Conservation (phyloP, 2,329 filamentous ascomycete genomes). For the Aureobasidium sp. region DNA sequence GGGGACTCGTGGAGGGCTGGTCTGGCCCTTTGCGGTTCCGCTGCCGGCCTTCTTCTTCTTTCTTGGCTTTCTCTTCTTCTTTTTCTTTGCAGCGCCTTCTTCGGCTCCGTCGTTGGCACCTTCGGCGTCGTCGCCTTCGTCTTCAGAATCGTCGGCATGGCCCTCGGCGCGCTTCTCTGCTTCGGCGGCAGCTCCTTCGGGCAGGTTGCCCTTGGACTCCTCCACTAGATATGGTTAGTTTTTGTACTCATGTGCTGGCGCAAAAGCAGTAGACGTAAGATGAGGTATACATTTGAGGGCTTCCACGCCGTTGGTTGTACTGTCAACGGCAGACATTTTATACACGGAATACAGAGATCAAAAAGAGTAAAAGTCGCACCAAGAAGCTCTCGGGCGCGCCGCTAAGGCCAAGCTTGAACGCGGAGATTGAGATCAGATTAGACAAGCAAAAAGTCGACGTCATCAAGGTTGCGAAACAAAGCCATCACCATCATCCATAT, state of each 20-base stretch:
- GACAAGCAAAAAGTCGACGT: neutral
- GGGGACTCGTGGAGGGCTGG: constrained; percentile 38
- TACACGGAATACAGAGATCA: neutral
- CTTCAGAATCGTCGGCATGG: constrained; percentile 28
- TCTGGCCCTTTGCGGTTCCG: constrained; percentile 31
- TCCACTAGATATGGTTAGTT: constrained; percentile 6
- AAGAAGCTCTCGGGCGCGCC: neutral
- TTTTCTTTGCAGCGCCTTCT: constrained; percentile 32
- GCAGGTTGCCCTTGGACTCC: constrained; percentile 13
- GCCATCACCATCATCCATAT: neutral
- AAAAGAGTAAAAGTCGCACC: neutral
- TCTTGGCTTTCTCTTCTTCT: constrained; percentile 38
- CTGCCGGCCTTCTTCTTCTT: constrained; percentile 30
- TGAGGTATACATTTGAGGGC: constrained; percentile 3
- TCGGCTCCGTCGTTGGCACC: constrained; percentile 26
- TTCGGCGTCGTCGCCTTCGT: constrained; percentile 29
- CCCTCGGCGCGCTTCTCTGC: constrained; percentile 20
- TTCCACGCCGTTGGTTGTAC: neutral
- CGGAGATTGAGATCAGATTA: constrained; percentile 5
- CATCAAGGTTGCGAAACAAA: neutral
- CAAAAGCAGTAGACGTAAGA: neutral
- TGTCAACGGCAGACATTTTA: constrained; percentile 7
- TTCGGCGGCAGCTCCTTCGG: constrained; percentile 11
- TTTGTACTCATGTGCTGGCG: neutral
- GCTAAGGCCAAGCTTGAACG: neutral